These are phyloP conservation scores for Taxillus chinensis DNA, from an alignment of 164 flowering plant genomes.

Conservation along the genomic window DNA sequence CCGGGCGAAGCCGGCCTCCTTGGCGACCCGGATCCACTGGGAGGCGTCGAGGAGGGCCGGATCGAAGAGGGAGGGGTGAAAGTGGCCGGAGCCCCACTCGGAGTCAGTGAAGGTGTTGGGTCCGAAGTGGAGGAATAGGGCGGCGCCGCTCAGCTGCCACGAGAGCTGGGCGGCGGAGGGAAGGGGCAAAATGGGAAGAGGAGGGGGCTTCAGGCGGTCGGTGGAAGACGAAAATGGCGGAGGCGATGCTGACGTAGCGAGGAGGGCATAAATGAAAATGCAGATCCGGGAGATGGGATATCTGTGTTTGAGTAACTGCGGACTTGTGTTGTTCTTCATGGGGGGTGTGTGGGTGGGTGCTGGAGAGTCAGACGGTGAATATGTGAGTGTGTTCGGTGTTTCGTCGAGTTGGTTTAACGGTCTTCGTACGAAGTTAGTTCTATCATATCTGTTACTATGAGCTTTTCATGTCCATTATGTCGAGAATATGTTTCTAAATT, in stretches of 20 bases:
- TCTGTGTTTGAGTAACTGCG: no score
- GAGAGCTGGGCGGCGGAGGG: constrained; percentile 69
- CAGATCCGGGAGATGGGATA: neutral
- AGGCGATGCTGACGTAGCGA: constrained; percentile 2
- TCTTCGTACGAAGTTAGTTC: no score
- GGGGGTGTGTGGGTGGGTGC: no score
- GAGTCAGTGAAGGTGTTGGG: constrained; percentile 87
- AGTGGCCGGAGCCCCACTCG: constrained; percentile 85
- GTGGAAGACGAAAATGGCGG: constrained; percentile 6
- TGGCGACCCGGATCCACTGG: constrained; percentile 82
- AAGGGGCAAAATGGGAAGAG: constrained; percentile 78
- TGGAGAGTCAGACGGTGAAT: no score
- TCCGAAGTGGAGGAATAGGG: constrained; percentile 91
- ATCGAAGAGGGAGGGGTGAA: constrained; percentile 59
- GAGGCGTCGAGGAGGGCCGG: constrained; percentile 50
- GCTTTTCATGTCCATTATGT: no score
- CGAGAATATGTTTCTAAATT: no score
- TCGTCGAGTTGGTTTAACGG: no score
- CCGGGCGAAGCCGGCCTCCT: constrained; percentile 53
- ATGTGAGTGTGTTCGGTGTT: no score
- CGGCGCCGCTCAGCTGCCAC: constrained; percentile 72
- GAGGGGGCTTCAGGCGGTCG: constrained; percentile 32
- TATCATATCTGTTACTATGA: no score
- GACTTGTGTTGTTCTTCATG: no score
- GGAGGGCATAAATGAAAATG: constrained; percentile 8